Conservation (phyloP, 2,329 filamentous ascomycete species). For the Venturiaceae sp. region DNA sequence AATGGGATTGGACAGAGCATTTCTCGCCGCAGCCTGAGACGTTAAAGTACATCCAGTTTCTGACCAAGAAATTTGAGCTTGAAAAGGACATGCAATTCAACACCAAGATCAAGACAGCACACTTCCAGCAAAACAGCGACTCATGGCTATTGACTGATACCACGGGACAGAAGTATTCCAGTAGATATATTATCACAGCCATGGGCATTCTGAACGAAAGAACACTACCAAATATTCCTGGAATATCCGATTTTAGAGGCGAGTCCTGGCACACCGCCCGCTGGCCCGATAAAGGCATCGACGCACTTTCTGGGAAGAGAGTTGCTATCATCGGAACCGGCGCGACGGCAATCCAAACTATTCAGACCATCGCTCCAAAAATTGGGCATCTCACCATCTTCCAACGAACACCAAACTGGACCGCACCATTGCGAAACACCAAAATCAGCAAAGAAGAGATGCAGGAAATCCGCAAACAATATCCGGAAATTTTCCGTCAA, state of each 20-base stretch:
- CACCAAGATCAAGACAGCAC: constrained; percentile 23
- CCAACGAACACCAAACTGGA: not conserved
- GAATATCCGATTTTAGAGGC: not conserved
- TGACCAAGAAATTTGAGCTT: constrained; percentile 23
- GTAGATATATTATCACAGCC: constrained; percentile 29
- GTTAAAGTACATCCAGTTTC: constrained; percentile 22
- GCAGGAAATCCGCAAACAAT: constrained; percentile 39
- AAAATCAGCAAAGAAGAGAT: constrained; percentile 14
- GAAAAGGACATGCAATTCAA: constrained; percentile 30
- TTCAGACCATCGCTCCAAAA: constrained; percentile 25
- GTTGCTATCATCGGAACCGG: constrained; percentile 23
- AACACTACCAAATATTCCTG: constrained; percentile 22
- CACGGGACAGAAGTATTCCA: constrained; percentile 14
- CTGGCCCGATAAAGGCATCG: not conserved
- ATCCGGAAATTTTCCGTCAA: constrained; percentile 23
- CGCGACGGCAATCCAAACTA: constrained; percentile 23
- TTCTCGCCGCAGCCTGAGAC: constrained; percentile 25
- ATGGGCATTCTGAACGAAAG: constrained; percentile 32
- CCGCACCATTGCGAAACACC: constrained; percentile 2
- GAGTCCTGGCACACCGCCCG: not conserved
- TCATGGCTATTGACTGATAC: constrained; percentile 22
- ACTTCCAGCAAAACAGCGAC: constrained; percentile 20
- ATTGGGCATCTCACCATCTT: constrained; percentile 11
- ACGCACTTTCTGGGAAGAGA: constrained; percentile 17
- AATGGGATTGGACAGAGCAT: constrained; percentile 25